phyloP scores from a whole-genome alignment of 768 basidiomycete genomes.

The Mrakia frigida region DNA sequence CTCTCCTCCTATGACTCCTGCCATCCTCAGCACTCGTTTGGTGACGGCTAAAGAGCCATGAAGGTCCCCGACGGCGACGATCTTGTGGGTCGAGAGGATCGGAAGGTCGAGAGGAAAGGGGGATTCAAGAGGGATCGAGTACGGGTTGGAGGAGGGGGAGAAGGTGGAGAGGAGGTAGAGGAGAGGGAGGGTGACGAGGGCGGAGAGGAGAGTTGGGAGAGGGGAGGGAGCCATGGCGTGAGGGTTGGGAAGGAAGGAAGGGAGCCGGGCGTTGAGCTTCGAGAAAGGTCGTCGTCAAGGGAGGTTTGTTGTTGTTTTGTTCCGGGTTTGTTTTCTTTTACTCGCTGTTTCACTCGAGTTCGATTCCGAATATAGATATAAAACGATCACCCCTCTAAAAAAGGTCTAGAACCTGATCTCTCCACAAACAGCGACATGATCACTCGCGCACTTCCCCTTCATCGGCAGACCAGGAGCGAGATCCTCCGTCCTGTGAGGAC shows the following conservation, averaged over 20 bases:
- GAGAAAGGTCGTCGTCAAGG: too few species aligned
- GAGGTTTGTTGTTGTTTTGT: neutral
- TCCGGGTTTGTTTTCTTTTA: too few species aligned
- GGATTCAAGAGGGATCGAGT: neutral
- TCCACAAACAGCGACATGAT: slow-evolving; percentile 74
- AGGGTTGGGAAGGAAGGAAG: neutral
- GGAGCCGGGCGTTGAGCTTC: neutral
- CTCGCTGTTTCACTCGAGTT: too few species aligned
- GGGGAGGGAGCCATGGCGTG: neutral
- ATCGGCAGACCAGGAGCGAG: slow-evolving; percentile 73
- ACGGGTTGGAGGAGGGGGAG: neutral
- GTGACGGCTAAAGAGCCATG: slow-evolving; percentile 85
- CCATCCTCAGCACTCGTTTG: slow-evolving; percentile 69
- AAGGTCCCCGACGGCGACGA: slow-evolving; percentile 86
- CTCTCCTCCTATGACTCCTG: slow-evolving; percentile 68
- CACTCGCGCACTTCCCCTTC: slow-evolving; percentile 71
- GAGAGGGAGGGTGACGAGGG: neutral
- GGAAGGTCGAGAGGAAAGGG: neutral
- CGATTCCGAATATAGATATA: too few species aligned
- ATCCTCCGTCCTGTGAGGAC: slow-evolving; percentile 56
- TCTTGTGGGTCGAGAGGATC: slow-evolving; percentile 38
- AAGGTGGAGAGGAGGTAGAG: slow-evolving; percentile 14
- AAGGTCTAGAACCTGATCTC: slow-evolving; percentile 48
- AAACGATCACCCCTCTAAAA: too few species aligned
- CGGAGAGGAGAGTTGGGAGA: neutral